These are phyloP conservation scores for Priceomyces medius DNA, from an alignment of 805 yeast genomes.

Conservation along the genomic window DNA sequence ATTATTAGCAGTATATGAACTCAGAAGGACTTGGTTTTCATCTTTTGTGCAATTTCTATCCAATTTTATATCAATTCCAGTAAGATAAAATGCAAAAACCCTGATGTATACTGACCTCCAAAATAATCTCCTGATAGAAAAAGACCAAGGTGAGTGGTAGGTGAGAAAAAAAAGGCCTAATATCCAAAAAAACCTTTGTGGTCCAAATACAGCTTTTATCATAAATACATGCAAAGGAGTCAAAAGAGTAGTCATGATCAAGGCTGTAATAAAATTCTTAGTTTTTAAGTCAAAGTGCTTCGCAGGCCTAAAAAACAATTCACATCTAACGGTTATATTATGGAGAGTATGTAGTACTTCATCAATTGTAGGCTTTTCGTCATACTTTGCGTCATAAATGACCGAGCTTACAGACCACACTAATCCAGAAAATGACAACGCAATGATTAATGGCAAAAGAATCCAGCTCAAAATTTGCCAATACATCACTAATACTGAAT, in stretches of 20 bases:
- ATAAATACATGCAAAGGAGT: slow-evolving; percentile 47
- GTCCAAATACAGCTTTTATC: slow-evolving; percentile 29
- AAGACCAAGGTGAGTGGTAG: slow-evolving; percentile 50
- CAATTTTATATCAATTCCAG: slow-evolving; percentile 38
- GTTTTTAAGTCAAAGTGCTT: slow-evolving; percentile 25
- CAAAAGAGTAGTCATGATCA: slow-evolving; percentile 28
- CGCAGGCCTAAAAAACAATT: slow-evolving; percentile 40
- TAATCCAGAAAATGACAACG: slow-evolving; percentile 36
- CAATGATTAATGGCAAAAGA: slow-evolving; percentile 39
- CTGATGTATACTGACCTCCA: slow-evolving; percentile 52
- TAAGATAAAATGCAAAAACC: slow-evolving; percentile 34
- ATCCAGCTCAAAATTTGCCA: slow-evolving; percentile 40
- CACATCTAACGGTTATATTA: slow-evolving; percentile 45
- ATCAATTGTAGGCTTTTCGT: slow-evolving; percentile 52
- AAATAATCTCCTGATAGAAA: slow-evolving; percentile 42
- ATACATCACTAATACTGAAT: slow-evolving; percentile 39
- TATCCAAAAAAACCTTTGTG: slow-evolving; percentile 34
- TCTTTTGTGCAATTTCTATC: slow-evolving; percentile 7
- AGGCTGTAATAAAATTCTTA: slow-evolving; percentile 28
- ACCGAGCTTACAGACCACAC: slow-evolving; percentile 48
- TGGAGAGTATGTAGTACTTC: slow-evolving; percentile 49
- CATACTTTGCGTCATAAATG: slow-evolving; percentile 38
- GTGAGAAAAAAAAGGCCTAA: slow-evolving; percentile 39
- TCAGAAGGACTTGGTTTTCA: not conserved
- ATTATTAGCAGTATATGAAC: slow-evolving; percentile 14